Conservation (phyloP, 805 yeast species). For the Saccharomycopsis fibuligera region DNA sequence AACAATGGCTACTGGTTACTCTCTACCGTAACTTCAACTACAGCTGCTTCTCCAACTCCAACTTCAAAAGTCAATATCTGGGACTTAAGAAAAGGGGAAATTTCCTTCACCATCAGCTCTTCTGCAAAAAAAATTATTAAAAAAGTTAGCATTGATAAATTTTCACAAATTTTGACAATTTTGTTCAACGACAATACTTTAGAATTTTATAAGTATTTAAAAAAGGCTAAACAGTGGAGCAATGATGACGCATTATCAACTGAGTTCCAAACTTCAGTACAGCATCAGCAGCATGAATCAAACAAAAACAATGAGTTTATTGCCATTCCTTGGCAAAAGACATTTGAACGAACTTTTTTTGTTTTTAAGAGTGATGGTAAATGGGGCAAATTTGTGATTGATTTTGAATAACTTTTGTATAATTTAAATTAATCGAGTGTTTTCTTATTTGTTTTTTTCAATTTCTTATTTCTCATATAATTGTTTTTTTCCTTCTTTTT, state of each 20-base stretch:
- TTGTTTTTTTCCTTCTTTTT: background rate
- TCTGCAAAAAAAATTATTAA: slow-evolving; percentile 12
- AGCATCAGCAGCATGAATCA: background rate
- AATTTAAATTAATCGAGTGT: no score
- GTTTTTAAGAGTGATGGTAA: slow-evolving; percentile 14
- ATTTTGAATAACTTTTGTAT: slow-evolving; percentile 18
- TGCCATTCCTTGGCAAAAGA: slow-evolving; percentile 17
- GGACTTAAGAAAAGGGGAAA: slow-evolving; percentile 40
- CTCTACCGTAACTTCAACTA: slow-evolving; percentile 27
- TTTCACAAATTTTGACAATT: slow-evolving; percentile 15
- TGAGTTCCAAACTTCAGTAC: slow-evolving; percentile 1
- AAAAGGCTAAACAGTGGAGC: slow-evolving; percentile 20
- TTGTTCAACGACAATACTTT: slow-evolving; percentile 9
- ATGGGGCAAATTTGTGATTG: slow-evolving; percentile 20
- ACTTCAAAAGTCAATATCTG: slow-evolving; percentile 32
- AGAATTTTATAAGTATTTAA: slow-evolving; percentile 18
- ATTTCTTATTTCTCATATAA: no score
- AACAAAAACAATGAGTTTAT: slow-evolving; percentile 4
- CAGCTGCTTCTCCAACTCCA: slow-evolving; percentile 9
- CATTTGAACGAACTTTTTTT: slow-evolving; percentile 17
- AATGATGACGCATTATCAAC: slow-evolving; percentile 7
- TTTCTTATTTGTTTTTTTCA: no score
- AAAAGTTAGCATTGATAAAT: slow-evolving; percentile 15
- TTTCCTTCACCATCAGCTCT: slow-evolving; percentile 12
- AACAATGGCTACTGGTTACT: slow-evolving; percentile 61